A percentile compares a stretch with the other conserved stretches of the same genome.
Conservation (phyloP, 2,329 filamentous ascomycete genomes). For the Dothideomycetes sp. region DNA sequence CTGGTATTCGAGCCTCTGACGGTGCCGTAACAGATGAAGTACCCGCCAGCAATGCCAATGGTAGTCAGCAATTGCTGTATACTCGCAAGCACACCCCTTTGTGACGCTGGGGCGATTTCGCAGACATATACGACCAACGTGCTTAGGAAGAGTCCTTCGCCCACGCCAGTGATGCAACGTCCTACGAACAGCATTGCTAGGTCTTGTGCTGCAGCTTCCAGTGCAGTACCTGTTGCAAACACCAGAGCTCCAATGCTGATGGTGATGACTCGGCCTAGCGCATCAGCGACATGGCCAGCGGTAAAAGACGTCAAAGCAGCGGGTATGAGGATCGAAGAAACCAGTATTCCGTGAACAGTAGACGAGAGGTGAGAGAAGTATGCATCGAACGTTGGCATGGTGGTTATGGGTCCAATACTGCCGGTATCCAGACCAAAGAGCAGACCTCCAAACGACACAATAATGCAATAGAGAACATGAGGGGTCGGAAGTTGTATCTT, state of each 20-base stretch:
- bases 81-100: conserved; percentile 27
- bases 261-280: conserved; percentile 3
- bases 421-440: conserved; percentile 32
- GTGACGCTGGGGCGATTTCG: conserved; percentile 47
- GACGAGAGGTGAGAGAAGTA: conserved; percentile 41
- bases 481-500: background rate
- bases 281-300: conserved; percentile 31
- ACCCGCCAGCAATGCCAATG: conserved; percentile 46
- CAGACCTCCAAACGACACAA: conserved; percentile 4
- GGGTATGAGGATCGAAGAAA: conserved; percentile 48
- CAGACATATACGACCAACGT: conserved; percentile 39
- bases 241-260: conserved; percentile 41
- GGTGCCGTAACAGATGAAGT: conserved; percentile 53
- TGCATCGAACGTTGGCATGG: conserved; percentile 43
- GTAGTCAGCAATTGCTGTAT: conserved; percentile 23
- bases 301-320: conserved; percentile 50
- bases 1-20: conserved; percentile 36
- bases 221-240: conserved; percentile 27
- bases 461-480: background rate
- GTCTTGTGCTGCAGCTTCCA: conserved; percentile 39
- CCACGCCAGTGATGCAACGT: conserved; percentile 43
- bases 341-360: conserved; percentile 44
- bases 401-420: conserved; percentile 47
- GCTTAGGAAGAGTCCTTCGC: conserved; percentile 42
- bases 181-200: conserved; percentile 45